Conservation (phyloP, 192 early-diverging fungal genomes). For the Funneliformis geosporum region DNA sequence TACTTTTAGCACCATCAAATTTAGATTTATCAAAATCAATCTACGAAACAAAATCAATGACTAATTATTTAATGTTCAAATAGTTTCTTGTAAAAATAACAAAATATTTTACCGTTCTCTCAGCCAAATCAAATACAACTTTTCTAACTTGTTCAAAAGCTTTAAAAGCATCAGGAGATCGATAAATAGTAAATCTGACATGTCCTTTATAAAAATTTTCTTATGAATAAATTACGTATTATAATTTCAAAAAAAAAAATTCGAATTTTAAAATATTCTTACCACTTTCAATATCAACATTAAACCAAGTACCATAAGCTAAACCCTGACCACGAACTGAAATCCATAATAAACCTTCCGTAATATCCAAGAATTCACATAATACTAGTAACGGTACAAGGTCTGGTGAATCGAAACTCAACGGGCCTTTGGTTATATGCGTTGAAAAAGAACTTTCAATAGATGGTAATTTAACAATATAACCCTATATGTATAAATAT, state of each 20-base stretch:
- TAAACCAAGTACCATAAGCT: slow-evolving; percentile 53
- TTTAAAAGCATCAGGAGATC: slow-evolving; percentile 54
- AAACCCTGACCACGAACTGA: slow-evolving; percentile 61
- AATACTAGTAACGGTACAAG: slow-evolving; percentile 57
- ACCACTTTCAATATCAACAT: slow-evolving; percentile 49
- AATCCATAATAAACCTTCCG: slow-evolving; percentile 65
- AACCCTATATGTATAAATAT: slow-evolving; percentile 34
- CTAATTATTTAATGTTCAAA: no score
- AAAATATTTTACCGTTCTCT: slow-evolving; percentile 48
- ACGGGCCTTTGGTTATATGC: slow-evolving; percentile 48
- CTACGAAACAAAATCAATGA: slow-evolving; percentile 1
- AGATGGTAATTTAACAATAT: slow-evolving; percentile 53
- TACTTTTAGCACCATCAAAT: slow-evolving; percentile 60
- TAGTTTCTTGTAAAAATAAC: no score
- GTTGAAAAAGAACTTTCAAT: slow-evolving; percentile 60
- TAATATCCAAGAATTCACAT: slow-evolving; percentile 54
- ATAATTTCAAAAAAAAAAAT: neutral
- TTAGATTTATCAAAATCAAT: slow-evolving; percentile 45
- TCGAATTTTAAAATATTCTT: slow-evolving; percentile 6
- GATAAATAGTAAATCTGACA: slow-evolving; percentile 52
- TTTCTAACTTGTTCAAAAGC: slow-evolving; percentile 56
- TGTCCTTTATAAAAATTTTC: slow-evolving; percentile 38
- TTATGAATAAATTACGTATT: neutral
- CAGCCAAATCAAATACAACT: slow-evolving; percentile 50
- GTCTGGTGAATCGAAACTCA: slow-evolving; percentile 50